A percentile compares a stretch with the other conserved stretches of the same genome.
phyloP scores from a whole-genome alignment of 768 basidiomycete species.

The Bullera alba region DNA sequence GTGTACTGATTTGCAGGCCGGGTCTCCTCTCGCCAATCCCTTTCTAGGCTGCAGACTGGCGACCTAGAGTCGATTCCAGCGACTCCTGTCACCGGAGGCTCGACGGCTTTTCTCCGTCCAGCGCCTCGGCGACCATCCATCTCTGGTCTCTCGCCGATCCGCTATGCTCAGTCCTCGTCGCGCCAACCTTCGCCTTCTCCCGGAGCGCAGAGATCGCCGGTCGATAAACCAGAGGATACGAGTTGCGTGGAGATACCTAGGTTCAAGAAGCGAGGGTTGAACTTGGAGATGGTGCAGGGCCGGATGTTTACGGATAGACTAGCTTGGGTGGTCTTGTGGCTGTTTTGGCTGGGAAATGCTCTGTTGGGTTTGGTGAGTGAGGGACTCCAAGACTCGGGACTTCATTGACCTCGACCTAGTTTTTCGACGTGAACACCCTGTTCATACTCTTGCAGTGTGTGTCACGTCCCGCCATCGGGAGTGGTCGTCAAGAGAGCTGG shows the following conservation, averaged over 20 bases:
- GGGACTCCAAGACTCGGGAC: no score
- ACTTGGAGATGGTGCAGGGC: constrained; percentile 25
- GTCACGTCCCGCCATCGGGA: constrained; percentile 1
- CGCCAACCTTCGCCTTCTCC: neutral
- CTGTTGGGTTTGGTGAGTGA: constrained; percentile 26
- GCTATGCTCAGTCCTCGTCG: neutral
- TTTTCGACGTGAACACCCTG: constrained; percentile 81
- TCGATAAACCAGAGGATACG: no score
- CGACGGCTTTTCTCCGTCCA: neutral
- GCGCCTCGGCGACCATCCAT: no score
- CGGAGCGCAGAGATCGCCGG: neutral
- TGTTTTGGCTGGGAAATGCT: constrained; percentile 14
- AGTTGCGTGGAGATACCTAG: constrained; percentile 38
- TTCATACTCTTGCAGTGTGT: constrained; percentile 78
- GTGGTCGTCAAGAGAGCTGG: constrained; percentile 60
- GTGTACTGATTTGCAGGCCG: no score
- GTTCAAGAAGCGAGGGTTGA: constrained; percentile 35
- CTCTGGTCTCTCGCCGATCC: neutral
- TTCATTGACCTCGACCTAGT: constrained; percentile 46
- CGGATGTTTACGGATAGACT: constrained; percentile 16
- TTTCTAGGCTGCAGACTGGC: no score
- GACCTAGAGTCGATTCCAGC: neutral
- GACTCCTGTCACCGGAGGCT: neutral
- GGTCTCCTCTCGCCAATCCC: no score
- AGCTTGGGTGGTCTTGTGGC: constrained; percentile 23